Percentiles rank a stretch among this genome's conserved stretches.
phyloP scores from a whole-genome alignment of 768 basidiomycete species.

The Candolleomyces efflorescens region DNA sequence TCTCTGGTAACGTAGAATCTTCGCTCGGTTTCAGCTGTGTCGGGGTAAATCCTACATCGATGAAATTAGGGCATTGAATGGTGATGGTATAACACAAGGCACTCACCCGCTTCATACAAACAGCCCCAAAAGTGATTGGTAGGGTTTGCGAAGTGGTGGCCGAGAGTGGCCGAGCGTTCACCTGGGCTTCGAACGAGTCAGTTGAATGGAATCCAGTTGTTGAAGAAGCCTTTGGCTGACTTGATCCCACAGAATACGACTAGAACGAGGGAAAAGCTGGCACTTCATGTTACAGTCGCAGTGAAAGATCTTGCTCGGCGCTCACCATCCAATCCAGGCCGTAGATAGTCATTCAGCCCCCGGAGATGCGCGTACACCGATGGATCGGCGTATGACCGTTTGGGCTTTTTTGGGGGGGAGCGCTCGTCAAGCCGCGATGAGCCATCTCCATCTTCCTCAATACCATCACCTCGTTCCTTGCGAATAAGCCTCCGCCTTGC shows the following conservation, averaged over 20 bases:
- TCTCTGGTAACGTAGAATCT: constrained; percentile 54
- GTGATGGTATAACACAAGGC: constrained; percentile 1
- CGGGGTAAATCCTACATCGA: constrained; percentile 53
- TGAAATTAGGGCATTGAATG: too few species aligned
- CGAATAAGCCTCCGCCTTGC: too few species aligned
- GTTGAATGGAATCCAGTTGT: neutral
- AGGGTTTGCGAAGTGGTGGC: constrained; percentile 77
- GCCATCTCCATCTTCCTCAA: too few species aligned
- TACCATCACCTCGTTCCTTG: too few species aligned
- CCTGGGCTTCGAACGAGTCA: constrained; percentile 48
- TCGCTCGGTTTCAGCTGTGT: constrained; percentile 49
- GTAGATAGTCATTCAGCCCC: neutral
- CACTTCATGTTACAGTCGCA: neutral
- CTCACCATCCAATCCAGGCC: neutral
- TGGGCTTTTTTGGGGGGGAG: too few species aligned
- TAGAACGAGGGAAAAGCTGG: constrained; percentile 18
- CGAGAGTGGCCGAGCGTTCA: constrained; percentile 57
- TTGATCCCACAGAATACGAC: constrained; percentile 88
- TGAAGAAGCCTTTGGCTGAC: constrained; percentile 30
- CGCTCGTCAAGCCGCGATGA: too few species aligned
- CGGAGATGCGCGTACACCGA: neutral
- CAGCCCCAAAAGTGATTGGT: constrained; percentile 84
- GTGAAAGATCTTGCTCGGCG: neutral
- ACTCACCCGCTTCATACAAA: constrained; percentile 57
- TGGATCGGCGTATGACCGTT: too few species aligned